Conservation (phyloP, 83 land plant genomes). For the Picea abies region DNA sequence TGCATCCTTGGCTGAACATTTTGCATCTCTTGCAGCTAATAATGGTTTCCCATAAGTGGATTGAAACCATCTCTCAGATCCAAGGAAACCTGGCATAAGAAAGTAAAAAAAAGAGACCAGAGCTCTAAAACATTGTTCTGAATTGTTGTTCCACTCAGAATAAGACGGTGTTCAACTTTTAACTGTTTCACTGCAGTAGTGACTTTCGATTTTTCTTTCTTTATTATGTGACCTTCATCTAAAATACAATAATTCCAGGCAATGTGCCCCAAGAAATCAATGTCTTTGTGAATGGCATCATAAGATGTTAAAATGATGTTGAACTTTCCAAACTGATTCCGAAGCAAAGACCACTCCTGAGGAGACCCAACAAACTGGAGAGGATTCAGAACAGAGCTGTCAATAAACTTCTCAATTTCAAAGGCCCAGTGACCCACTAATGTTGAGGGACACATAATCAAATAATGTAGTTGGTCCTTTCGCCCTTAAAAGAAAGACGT, state of each 20-base stretch:
- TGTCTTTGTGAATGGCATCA: slow-evolving; percentile 79
- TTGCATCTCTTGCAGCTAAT: too few species aligned
- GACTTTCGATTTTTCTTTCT: slow-evolving; percentile 30
- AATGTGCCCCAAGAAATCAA: slow-evolving; percentile 67
- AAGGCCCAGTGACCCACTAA: slow-evolving; percentile 98
- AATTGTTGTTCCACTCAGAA: too few species aligned
- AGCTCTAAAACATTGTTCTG: too few species aligned
- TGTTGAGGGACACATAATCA: slow-evolving; percentile 93
- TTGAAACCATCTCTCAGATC: slow-evolving; percentile 32
- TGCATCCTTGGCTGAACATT: too few species aligned
- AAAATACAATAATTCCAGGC: slow-evolving; percentile 92
- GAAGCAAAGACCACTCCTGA: slow-evolving; percentile 63
- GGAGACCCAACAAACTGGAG: slow-evolving; percentile 89
- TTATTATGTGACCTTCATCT: slow-evolving; percentile 98
- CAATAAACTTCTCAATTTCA: slow-evolving; percentile 94
- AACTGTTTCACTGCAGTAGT: too few species aligned
- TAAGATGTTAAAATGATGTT: slow-evolving; percentile 28
- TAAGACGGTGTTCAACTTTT: too few species aligned
- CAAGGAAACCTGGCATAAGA: slow-evolving; percentile 5
- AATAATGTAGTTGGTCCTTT: slow-evolving; percentile 40
- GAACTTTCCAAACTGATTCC: slow-evolving; percentile 48
- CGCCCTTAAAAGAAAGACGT: slow-evolving; percentile 21
- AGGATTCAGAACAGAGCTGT: slow-evolving; percentile 61
- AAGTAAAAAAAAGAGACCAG: too few species aligned
- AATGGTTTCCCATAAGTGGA: too few species aligned